A percentile compares a stretch with the other conserved stretches of the same genome.
Evolutionary conservation across 768 basidiomycete species (phyloP).

Genomic region (Coprinopsis sp.): DNA sequence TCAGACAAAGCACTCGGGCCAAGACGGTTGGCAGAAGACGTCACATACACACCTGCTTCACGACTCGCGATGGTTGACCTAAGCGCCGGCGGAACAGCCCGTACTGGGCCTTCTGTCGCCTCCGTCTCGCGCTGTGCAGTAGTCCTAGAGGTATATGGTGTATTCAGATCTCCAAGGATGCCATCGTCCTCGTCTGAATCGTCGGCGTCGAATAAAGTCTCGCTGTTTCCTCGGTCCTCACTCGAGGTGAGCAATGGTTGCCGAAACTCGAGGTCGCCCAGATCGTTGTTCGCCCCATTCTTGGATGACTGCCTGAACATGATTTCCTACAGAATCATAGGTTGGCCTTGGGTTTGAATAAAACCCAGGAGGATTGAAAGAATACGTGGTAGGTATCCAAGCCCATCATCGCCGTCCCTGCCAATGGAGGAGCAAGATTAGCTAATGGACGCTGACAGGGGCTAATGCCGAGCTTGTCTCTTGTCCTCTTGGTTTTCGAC

Average conservation of each 20-base stretch:
- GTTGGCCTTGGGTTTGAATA: background rate
- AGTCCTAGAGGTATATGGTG: constrained; percentile 59
- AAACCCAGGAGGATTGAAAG: background rate
- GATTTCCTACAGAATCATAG: constrained; percentile 16
- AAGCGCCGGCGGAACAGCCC: constrained; percentile 62
- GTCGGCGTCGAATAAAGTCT: constrained; percentile 51
- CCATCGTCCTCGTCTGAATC: constrained; percentile 45
- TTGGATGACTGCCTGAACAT: constrained; percentile 25
- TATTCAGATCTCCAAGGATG: constrained; percentile 20
- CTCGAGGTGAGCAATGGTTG: constrained; percentile 56
- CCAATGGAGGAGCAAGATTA: too few relatives aligned
- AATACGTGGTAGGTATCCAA: constrained; percentile 1
- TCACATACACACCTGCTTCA: constrained; percentile 66
- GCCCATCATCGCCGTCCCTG: too few relatives aligned
- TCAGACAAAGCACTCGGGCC: constrained; percentile 3
- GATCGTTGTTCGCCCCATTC: constrained; percentile 21
- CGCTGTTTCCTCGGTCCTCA: constrained; percentile 24
- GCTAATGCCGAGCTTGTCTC: too few relatives aligned
- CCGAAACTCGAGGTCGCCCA: constrained; percentile 36
- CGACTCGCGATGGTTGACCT: constrained; percentile 73
- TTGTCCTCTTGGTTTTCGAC: background rate
- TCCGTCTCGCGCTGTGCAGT: background rate
- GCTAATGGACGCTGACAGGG: too few relatives aligned
- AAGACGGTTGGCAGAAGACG: background rate
- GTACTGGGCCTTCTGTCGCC: constrained; percentile 35